A percentile compares a stretch with the other conserved stretches of the same genome.
These are phyloP conservation scores for Phytophthora pini DNA, from an alignment of 352 stramenopile genomes.

Conservation along the genomic window DNA sequence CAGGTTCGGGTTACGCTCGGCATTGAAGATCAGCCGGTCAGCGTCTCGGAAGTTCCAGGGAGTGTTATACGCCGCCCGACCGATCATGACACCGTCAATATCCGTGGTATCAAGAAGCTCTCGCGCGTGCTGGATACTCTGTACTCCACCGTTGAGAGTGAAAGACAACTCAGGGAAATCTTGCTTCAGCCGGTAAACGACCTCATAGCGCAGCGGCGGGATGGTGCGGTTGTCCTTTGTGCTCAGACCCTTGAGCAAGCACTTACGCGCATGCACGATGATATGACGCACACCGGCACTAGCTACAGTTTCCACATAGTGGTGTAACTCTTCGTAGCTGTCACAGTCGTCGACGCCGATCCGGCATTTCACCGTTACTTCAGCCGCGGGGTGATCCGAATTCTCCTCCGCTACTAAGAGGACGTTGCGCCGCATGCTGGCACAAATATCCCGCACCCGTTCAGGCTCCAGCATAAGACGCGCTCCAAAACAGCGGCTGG, in stretches of 20 bases:
- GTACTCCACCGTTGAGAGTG: slow-evolving; percentile 98
- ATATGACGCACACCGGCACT: slow-evolving; percentile 94
- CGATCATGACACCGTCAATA: slow-evolving; percentile 92
- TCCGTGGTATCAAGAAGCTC: slow-evolving; percentile 83
- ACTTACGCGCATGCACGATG: slow-evolving; percentile 98
- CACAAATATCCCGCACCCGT: slow-evolving; percentile 93
- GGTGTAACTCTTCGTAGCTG: slow-evolving; percentile 91
- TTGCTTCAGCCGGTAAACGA: slow-evolving; percentile 93
- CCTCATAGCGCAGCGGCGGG: slow-evolving; percentile 96
- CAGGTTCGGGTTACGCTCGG: slow-evolving; percentile 74
- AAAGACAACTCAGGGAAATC: slow-evolving; percentile 97
- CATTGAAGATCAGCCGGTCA: slow-evolving; percentile 84
- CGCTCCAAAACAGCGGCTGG: slow-evolving; percentile 95
- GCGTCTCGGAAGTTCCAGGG: slow-evolving; percentile 90
- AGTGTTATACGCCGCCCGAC: slow-evolving; percentile 88
- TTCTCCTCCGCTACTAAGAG: slow-evolving; percentile 32
- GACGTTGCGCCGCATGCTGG: slow-evolving; percentile 75
- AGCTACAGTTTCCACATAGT: slow-evolving; percentile 94
- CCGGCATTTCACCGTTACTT: slow-evolving; percentile 98
- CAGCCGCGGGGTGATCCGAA: slow-evolving; percentile 31
- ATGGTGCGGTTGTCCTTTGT: slow-evolving; percentile 98
- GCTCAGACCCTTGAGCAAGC: slow-evolving; percentile 95
- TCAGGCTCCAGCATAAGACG: slow-evolving; percentile 97
- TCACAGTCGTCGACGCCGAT: slow-evolving; percentile 97
- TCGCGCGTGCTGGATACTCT: slow-evolving; percentile 92